These are phyloP conservation scores for Lepidium campestre DNA, from an alignment of 441 rosid species.

Conservation along the genomic window DNA sequence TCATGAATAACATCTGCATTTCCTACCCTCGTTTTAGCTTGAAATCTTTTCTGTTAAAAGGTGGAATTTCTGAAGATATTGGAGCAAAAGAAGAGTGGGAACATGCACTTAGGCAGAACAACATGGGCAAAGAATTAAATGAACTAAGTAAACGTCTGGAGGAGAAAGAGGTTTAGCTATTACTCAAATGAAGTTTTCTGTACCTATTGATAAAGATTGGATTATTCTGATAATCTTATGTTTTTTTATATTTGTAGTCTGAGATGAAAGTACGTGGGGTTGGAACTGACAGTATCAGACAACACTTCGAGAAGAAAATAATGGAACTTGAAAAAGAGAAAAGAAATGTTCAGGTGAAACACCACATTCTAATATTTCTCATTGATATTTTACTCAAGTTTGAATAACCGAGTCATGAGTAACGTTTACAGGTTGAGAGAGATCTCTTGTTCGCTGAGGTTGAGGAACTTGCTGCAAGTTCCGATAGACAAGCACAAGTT, in stretches of 20 bases:
- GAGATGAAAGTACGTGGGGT: slow-evolving; percentile 53
- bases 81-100: slow-evolving; percentile 65
- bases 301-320: slow-evolving; percentile 60
- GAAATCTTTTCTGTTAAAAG: slow-evolving; percentile 14
- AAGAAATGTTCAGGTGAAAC: slow-evolving; percentile 49
- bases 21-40: background rate
- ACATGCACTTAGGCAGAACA: slow-evolving; percentile 48
- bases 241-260: slow-evolving; percentile 36
- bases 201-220: background rate
- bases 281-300: slow-evolving; percentile 54
- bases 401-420: slow-evolving; percentile 10
- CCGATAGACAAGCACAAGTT: slow-evolving; percentile 50
- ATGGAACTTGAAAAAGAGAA: slow-evolving; percentile 71
- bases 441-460: slow-evolving; percentile 53
- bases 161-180: slow-evolving; percentile 58
- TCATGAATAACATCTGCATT: slow-evolving; percentile 6
- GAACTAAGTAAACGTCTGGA: slow-evolving; percentile 59
- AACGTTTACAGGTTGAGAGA: slow-evolving; percentile 47
- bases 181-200: background rate
- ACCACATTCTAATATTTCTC: slow-evolving; percentile 8
- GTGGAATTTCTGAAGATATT: slow-evolving; percentile 42
- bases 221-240: background rate
- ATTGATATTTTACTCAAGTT: background rate
- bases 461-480: slow-evolving; percentile 48
- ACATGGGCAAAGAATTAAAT: slow-evolving; percentile 57